These are phyloP conservation scores for Patellaria atrata DNA, from an alignment of 495 filamentous ascomycete species.

Conservation along the genomic window DNA sequence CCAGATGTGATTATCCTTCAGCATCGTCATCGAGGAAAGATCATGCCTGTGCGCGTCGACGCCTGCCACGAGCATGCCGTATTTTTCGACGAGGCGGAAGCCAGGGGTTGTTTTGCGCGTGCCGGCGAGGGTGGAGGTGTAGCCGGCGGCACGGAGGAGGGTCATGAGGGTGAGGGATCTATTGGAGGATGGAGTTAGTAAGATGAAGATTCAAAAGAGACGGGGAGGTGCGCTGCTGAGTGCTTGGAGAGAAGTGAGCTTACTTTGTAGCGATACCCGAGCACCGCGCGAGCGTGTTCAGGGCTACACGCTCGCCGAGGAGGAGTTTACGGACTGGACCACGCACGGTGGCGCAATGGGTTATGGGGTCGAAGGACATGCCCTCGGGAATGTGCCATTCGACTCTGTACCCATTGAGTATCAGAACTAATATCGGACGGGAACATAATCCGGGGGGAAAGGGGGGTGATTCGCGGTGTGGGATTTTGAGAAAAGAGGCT, in stretches of 20 bases:
- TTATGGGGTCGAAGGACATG: constrained; percentile 39
- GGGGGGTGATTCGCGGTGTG: too few relatives aligned
- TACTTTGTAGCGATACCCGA: constrained; percentile 77
- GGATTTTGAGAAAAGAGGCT: too few relatives aligned
- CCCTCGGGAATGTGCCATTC: constrained; percentile 82
- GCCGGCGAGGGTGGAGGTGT: constrained; percentile 73
- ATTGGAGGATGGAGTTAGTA: constrained; percentile 1
- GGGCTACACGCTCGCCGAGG: constrained; percentile 80
- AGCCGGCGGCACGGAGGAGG: constrained; percentile 48
- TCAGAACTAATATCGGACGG: constrained; percentile 1
- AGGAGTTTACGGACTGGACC: constrained; percentile 78
- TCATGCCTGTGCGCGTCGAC: constrained; percentile 86
- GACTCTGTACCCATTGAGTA: constrained; percentile 34
- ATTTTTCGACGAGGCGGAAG: constrained; percentile 93
- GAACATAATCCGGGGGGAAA: too few relatives aligned
- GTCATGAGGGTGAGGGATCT: constrained; percentile 34
- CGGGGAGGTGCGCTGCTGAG: neutral
- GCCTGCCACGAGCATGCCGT: constrained; percentile 87
- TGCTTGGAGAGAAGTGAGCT: neutral
- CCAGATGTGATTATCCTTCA: constrained; percentile 98
- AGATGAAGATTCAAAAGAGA: neutral
- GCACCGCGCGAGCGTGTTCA: constrained; percentile 84
- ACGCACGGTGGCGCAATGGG: constrained; percentile 62
- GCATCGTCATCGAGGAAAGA: constrained; percentile 87
- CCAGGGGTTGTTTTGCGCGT: constrained; percentile 95